Percentiles rank a stretch among this genome's conserved stretches.
These are phyloP conservation scores for Protoeuglena noctilucae DNA, from an alignment of 139 green algal species.

Conservation along the genomic window DNA sequence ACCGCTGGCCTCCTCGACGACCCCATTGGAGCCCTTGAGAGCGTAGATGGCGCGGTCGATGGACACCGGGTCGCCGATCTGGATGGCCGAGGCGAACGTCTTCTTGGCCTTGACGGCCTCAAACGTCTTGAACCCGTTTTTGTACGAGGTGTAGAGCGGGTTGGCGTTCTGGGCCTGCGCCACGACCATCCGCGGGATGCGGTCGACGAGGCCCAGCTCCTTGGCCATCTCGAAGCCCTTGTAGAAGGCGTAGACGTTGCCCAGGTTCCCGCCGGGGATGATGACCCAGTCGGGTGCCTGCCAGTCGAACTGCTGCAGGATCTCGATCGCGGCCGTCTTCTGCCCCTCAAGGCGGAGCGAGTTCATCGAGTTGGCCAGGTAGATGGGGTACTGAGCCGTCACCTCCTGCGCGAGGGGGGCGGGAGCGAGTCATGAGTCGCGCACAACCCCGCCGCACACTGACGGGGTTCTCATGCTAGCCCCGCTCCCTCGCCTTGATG, in stretches of 20 bases:
- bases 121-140: conserved; percentile 57
- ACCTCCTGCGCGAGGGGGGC: too few relatives aligned
- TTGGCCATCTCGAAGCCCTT: conserved; percentile 82
- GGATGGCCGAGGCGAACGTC: conserved; percentile 94
- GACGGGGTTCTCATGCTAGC: too few relatives aligned
- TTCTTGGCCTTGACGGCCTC: conserved; percentile 76
- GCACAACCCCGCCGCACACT: not conserved
- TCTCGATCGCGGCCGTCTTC: conserved; percentile 99
- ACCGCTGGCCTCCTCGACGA: conserved; percentile 97
- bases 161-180: conserved; percentile 90
- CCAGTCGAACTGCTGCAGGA: conserved; percentile 99
- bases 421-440: too few relatives aligned
- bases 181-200: conserved; percentile 81
- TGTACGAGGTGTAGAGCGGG: conserved; percentile 88
- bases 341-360: conserved; percentile 91
- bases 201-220: conserved; percentile 82
- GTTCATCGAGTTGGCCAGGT: conserved; percentile 99
- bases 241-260: conserved; percentile 99
- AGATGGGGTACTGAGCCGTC: conserved; percentile 88
- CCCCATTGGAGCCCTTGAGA: conserved; percentile 70
- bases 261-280: conserved; percentile 95
- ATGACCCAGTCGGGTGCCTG: conserved; percentile 96
- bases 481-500: conserved; percentile 83
- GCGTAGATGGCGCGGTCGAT: conserved; percentile 94
- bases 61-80: conserved; percentile 96